Evolutionary conservation across 1,139 yeast species (phyloP).

Genomic region (Spathaspora sp.): DNA sequence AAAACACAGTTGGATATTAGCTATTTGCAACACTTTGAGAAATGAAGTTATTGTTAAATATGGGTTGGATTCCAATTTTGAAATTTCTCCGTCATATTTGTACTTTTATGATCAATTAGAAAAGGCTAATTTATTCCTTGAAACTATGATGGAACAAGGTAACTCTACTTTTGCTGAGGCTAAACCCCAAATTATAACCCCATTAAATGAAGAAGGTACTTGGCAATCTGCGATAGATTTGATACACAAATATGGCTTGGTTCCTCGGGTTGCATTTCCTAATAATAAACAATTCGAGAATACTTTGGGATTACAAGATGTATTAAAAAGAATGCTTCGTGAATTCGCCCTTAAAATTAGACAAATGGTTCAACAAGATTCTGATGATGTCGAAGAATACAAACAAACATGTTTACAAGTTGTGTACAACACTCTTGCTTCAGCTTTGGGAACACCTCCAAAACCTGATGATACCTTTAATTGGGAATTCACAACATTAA

Average conservation of each 20-base stretch:
- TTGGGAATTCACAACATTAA: conserved; percentile 78
- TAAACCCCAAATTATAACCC: conserved; percentile 61
- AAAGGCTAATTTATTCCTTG: conserved; percentile 68
- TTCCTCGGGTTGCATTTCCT: conserved; percentile 71
- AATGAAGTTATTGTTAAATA: conserved; percentile 59
- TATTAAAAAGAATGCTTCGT: conserved; percentile 66
- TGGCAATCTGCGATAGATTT: conserved; percentile 78
- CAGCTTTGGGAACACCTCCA: conserved; percentile 78
- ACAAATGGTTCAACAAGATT: conserved; percentile 32
- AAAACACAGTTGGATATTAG: conserved; percentile 87
- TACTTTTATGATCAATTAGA: conserved; percentile 37
- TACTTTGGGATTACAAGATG: conserved; percentile 55
- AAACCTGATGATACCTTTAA: conserved; percentile 61
- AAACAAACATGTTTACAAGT: conserved; percentile 56
- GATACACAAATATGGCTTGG: conserved; percentile 73
- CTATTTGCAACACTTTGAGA: conserved; percentile 72
- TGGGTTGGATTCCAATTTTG: conserved; percentile 64
- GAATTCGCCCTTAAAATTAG: conserved; percentile 74
- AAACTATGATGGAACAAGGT: conserved; percentile 68
- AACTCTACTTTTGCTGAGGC: conserved; percentile 65
- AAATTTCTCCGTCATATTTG: conserved; percentile 59
- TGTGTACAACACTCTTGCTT: conserved; percentile 60
- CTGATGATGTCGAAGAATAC: conserved; percentile 23
- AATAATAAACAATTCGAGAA: conserved; percentile 67
- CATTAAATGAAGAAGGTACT: conserved; percentile 83